Evolutionary conservation across 768 basidiomycete species (phyloP).

Genomic region (Clavulina sp.): DNA sequence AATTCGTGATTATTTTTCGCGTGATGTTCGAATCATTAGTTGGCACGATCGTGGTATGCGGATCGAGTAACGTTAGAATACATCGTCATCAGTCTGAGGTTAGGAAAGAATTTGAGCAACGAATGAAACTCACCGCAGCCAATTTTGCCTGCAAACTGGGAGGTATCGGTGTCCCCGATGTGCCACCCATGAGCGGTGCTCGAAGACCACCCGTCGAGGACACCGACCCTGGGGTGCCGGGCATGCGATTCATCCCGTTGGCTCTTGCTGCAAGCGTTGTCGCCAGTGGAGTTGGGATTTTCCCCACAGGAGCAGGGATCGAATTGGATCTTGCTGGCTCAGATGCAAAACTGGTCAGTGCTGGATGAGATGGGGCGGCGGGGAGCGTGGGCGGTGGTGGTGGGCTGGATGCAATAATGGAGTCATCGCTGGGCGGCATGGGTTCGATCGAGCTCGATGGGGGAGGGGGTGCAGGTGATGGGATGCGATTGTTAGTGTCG

Average conservation of each 20-base stretch:
- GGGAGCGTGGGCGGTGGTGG: conserved; percentile 9
- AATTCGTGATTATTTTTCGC: too few species aligned
- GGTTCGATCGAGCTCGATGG: not conserved
- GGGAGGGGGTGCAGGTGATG: conserved; percentile 5
- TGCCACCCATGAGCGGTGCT: conserved; percentile 6
- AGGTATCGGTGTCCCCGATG: conserved; percentile 51
- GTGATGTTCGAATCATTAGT: too few species aligned
- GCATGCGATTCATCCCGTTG: too few species aligned
- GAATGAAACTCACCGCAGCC: conserved; percentile 47
- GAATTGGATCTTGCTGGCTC: too few species aligned
- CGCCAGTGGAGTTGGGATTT: too few species aligned
- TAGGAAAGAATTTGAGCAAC: conserved; percentile 7
- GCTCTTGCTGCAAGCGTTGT: too few species aligned
- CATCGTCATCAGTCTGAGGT: too few species aligned
- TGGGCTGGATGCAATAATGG: conserved; percentile 11
- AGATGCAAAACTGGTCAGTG: too few species aligned
- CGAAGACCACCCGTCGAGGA: not conserved
- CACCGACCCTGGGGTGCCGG: too few species aligned
- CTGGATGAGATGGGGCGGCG: conserved; percentile 2
- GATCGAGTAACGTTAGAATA: too few species aligned
- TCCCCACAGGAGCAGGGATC: too few species aligned
- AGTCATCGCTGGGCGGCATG: conserved; percentile 13
- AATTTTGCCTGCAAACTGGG: conserved; percentile 85
- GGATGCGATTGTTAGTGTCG: conserved; percentile 2
- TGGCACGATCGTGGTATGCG: too few species aligned